Conservation (phyloP, 768 basidiomycete species). For the Leccinellum luteum region DNA sequence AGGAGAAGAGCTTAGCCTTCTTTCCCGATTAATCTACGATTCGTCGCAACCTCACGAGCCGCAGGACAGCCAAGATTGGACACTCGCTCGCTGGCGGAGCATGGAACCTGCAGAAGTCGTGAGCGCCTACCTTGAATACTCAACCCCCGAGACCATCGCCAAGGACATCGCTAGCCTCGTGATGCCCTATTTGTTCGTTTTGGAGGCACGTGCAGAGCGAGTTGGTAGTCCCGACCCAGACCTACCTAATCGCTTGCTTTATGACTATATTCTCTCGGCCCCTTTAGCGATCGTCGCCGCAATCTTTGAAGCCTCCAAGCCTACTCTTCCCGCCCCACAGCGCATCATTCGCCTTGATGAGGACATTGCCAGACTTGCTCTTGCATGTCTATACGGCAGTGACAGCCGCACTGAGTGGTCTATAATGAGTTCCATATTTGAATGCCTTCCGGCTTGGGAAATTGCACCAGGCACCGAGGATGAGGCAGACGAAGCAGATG, state of each 20-base stretch:
- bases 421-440: constrained; percentile 89
- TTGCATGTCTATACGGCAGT: constrained; percentile 87
- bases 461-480: constrained; percentile 51
- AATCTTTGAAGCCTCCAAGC: constrained; percentile 90
- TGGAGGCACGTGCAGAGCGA: constrained; percentile 87
- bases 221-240: constrained; percentile 64
- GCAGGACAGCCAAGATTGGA: constrained; percentile 62
- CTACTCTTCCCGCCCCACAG: constrained; percentile 67
- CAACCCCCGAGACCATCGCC: constrained; percentile 63
- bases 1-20: constrained; percentile 88
- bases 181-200: constrained; percentile 89
- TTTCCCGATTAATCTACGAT: constrained; percentile 88
- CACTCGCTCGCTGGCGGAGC: constrained; percentile 66
- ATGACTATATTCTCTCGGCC: constrained; percentile 68
- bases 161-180: constrained; percentile 73
- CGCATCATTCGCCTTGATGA: constrained; percentile 80
- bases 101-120: constrained; percentile 68
- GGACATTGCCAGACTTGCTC: constrained; percentile 80
- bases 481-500: constrained; percentile 74
- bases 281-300: constrained; percentile 67
- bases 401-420: constrained; percentile 70
- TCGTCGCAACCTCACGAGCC: constrained; percentile 45
- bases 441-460: constrained; percentile 94
- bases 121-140: constrained; percentile 70
- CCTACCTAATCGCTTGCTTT: constrained; percentile 62